phyloP scores from a whole-genome alignment of 495 filamentous ascomycete species.

The Polyplosphaeria fusca region DNA sequence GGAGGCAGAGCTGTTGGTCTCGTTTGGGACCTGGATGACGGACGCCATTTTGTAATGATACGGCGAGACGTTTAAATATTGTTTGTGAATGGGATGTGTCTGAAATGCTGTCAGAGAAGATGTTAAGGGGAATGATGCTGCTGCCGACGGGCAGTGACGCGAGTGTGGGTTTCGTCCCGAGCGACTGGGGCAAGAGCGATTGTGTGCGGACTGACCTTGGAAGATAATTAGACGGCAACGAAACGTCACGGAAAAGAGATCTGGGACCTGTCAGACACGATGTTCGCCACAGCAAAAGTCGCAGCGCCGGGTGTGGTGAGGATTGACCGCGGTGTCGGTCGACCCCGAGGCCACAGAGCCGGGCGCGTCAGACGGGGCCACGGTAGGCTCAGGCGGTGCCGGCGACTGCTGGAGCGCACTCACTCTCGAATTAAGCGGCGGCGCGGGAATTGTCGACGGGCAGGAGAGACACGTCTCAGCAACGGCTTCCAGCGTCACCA shows the following conservation, averaged over 20 bases:
- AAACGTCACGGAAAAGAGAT: not conserved
- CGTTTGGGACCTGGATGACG: conserved; percentile 52
- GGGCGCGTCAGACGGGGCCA: not conserved
- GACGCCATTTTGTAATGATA: conserved; percentile 39
- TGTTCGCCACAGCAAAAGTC: not conserved
- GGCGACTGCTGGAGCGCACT: not conserved
- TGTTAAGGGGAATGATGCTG: not conserved
- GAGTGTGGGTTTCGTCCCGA: not conserved
- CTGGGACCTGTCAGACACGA: not conserved
- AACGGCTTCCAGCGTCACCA: not conserved
- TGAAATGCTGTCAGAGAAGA: not conserved
- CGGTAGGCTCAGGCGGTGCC: not conserved
- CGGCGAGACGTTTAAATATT: not conserved
- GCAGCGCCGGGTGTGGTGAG: not conserved
- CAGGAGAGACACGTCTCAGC: not conserved
- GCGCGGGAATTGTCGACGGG: not conserved
- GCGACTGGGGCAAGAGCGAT: not conserved
- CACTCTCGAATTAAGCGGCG: not conserved
- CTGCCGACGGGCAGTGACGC: not conserved
- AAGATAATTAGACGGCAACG: not conserved
- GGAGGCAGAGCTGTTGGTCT: conserved; percentile 56
- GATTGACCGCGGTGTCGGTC: not conserved
- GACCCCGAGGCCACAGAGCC: not conserved
- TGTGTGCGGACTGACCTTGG: not conserved
- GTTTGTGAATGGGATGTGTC: not conserved